Evolutionary conservation across 2,329 filamentous ascomycete genomes (phyloP).

Genomic region (Hortaea werneckii): DNA sequence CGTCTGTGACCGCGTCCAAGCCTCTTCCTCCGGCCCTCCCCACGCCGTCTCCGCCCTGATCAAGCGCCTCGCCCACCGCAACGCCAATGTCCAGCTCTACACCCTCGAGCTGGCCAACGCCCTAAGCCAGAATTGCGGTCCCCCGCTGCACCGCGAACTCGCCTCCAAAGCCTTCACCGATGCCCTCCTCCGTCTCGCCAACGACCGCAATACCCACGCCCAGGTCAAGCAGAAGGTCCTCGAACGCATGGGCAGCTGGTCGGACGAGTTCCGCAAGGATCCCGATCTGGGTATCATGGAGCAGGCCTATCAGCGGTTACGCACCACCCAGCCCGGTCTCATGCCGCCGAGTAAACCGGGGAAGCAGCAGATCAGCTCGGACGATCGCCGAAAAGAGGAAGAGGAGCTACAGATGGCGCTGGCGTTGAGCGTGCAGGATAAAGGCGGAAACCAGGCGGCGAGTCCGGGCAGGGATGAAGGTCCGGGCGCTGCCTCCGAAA

Average conservation of each 20-base stretch:
- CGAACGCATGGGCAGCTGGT: constrained; percentile 93
- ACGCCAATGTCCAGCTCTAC: constrained; percentile 92
- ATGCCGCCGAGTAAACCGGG: constrained; percentile 79
- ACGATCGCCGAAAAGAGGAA: constrained; percentile 89
- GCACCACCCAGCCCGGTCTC: constrained; percentile 66
- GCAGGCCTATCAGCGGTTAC: constrained; percentile 81
- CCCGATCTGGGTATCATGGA: constrained; percentile 95
- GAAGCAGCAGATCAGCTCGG: constrained; percentile 81
- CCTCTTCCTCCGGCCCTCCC: constrained; percentile 23
- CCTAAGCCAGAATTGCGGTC: constrained; percentile 82
- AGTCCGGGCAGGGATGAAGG: constrained; percentile 10
- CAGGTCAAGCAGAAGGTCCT: constrained; percentile 96
- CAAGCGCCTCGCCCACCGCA: constrained; percentile 82
- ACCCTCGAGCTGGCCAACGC: constrained; percentile 90
- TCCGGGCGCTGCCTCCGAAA: constrained; percentile 5
- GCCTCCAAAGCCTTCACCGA: constrained; percentile 91
- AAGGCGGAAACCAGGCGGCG: constrained; percentile 32
- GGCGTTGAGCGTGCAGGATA: constrained; percentile 84
- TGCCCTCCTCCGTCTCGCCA: constrained; percentile 77
- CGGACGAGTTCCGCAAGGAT: constrained; percentile 83
- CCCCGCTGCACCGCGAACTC: constrained; percentile 77
- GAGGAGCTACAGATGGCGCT: constrained; percentile 95
- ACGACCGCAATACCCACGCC: constrained; percentile 86
- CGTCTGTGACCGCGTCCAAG: constrained; percentile 29
- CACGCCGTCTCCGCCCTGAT: constrained; percentile 75